Conservation (phyloP, 257 asterid species). For the Ophiorrhiza pumila region DNA sequence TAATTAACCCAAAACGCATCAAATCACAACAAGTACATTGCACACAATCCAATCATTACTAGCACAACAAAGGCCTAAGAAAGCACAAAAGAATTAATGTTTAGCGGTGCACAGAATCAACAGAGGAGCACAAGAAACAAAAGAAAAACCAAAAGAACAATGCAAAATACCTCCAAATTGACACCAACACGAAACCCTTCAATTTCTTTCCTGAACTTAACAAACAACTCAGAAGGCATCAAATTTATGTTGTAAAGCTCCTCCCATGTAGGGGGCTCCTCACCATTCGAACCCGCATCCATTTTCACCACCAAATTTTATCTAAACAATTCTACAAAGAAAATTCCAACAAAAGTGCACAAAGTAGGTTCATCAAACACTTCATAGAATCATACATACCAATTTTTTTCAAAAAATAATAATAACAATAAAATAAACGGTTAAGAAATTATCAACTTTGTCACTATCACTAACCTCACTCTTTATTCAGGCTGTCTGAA, state of each 20-base stretch:
- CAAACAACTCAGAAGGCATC: constrained; percentile 79
- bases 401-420: neutral
- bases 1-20: neutral
- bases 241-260: constrained; percentile 84
- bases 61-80: neutral
- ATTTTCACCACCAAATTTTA: constrained; percentile 23
- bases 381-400: neutral
- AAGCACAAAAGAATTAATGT: neutral
- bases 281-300: constrained; percentile 63
- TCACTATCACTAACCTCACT: no score
- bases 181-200: constrained; percentile 81
- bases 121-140: neutral
- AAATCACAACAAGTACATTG: neutral
- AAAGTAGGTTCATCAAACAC: neutral
- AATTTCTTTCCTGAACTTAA: constrained; percentile 74
- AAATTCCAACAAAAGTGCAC: neutral
- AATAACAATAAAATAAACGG: neutral
- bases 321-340: neutral
- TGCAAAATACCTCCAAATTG: constrained; percentile 66
- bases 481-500: no score
- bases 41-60: neutral
- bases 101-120: neutral
- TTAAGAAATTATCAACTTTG: neutral
- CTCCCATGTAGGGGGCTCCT: constrained; percentile 73
- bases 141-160: neutral